Evolutionary conservation across 1,139 yeast genomes (phyloP), one percentile per base, ranked within the genome.

Genomic region (Pichia sp.): DNA sequence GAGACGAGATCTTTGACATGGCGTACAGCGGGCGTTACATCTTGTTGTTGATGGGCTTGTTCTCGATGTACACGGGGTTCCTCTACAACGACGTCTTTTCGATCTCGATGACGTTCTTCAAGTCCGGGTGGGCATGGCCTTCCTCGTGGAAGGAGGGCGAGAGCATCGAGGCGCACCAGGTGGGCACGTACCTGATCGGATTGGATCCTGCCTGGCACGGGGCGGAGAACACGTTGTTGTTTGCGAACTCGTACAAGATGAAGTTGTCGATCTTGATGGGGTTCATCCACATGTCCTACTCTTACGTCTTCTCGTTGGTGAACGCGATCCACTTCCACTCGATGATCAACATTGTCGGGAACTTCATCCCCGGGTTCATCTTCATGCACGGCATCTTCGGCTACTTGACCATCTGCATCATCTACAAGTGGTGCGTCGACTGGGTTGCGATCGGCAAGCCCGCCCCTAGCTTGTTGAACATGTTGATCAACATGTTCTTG

Each of bases 191-290:
- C 68, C 78, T 87, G 10, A 75, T 92, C 64, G 99, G 99, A 54
- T 70, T 93, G 49, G 99, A 93, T 71, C 89, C 90, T 74, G 88
- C 86, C n/a, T 93, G 99, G 99, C 99, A 93, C 68, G 97, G 97
- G 2, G 81, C 98, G 43, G 98, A 93, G 59, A 95, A 95, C 72
- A 87, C 86, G 59, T 77, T 93, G 65, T 74, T 93, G 55, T 93
- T 93, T 72, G 84, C 96, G 51, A 93, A 93, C 72, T 90, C 98
- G 1, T 92, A 89, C 74, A 93, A 93, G 75, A 93, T 93, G 99
- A 93, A 93, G 69, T 75, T 93, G 59, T 90, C 98, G 2, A 87
- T 93, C 58, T 76, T 95, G 62, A 88, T 93, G 95, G 99, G 99
- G n/a, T 92, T 87, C 69, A 77, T 81, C 45, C 99, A 93, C 71